Percentiles rank a stretch among this genome's conserved stretches.
These are phyloP conservation scores for Macrolepiota albuminosa DNA, from an alignment of 768 basidiomycete species.

Conservation along the genomic window DNA sequence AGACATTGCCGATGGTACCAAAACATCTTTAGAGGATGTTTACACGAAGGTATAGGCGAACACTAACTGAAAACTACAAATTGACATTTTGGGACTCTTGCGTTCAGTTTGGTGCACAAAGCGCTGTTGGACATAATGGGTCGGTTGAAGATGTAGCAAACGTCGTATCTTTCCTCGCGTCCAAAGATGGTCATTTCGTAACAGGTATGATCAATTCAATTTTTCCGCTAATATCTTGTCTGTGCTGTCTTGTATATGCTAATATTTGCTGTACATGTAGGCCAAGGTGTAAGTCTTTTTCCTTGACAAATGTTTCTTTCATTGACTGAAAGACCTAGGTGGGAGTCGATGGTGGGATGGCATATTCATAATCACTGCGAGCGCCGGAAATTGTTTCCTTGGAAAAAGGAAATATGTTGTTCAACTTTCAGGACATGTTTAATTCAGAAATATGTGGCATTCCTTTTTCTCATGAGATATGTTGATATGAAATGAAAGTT, in stretches of 20 bases:
- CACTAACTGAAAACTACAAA: neutral
- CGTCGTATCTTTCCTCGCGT: slow-evolving; percentile 32
- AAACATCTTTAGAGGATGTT: neutral
- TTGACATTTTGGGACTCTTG: neutral
- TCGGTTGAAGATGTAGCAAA: slow-evolving; percentile 28
- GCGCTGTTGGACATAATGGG: slow-evolving; percentile 16
- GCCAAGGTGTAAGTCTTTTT: slow-evolving; percentile 15
- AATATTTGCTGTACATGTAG: neutral
- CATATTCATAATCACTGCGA: neutral
- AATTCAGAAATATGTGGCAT: no score
- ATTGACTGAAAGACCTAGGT: neutral
- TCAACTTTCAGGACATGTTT: no score
- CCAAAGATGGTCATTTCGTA: slow-evolving; percentile 28
- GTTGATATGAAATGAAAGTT: no score
- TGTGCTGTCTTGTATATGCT: neutral
- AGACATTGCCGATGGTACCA: slow-evolving; percentile 1
- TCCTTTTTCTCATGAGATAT: no score
- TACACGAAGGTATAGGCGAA: slow-evolving; percentile 2
- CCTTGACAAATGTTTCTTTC: neutral
- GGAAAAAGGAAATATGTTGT: no score
- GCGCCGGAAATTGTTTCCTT: no score
- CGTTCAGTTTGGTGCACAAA: neutral
- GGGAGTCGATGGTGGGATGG: slow-evolving; percentile 8
- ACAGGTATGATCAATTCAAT: slow-evolving; percentile 21
- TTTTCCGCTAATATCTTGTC: neutral